These are phyloP conservation scores for Colletotrichum sp. DNA, from an alignment of 2,329 filamentous ascomycete genomes.

Conservation along the genomic window DNA sequence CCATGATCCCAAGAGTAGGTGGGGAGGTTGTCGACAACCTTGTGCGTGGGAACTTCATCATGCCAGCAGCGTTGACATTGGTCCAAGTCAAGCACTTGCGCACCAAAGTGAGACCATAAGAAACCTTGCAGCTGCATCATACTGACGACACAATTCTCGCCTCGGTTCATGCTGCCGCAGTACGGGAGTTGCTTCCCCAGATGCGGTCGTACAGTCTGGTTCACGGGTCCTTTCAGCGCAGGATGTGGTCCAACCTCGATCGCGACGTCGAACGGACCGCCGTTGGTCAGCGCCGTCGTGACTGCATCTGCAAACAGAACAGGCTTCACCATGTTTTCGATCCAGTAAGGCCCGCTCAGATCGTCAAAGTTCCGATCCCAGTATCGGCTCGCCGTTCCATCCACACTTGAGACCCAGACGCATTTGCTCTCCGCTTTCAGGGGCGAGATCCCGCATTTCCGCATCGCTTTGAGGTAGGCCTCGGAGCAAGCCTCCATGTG, in stretches of 20 bases:
- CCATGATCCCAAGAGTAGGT: conserved; percentile 20
- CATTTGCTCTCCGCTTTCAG: not conserved
- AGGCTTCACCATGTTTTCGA: not conserved
- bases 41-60: not conserved
- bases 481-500: conserved; percentile 24
- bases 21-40: conserved; percentile 24
- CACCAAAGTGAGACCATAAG: not conserved
- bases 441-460: not conserved
- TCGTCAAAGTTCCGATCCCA: not conserved
- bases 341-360: not conserved
- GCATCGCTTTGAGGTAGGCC: conserved; percentile 22
- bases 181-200: not conserved
- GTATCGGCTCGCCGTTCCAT: not conserved
- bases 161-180: not conserved
- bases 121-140: not conserved
- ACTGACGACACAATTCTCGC: not conserved
- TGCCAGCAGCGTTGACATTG: not conserved
- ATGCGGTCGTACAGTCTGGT: not conserved
- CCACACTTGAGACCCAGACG: not conserved
- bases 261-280: conserved; percentile 21
- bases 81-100: not conserved
- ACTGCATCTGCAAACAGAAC: not conserved
- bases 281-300: not conserved
- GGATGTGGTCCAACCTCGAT: conserved; percentile 5
- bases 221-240: not conserved